Evolutionary conservation across 495 filamentous ascomycete species (phyloP), one percentile per base, ranked within the genome.

Genomic region (Annulohypoxylon nitens): DNA sequence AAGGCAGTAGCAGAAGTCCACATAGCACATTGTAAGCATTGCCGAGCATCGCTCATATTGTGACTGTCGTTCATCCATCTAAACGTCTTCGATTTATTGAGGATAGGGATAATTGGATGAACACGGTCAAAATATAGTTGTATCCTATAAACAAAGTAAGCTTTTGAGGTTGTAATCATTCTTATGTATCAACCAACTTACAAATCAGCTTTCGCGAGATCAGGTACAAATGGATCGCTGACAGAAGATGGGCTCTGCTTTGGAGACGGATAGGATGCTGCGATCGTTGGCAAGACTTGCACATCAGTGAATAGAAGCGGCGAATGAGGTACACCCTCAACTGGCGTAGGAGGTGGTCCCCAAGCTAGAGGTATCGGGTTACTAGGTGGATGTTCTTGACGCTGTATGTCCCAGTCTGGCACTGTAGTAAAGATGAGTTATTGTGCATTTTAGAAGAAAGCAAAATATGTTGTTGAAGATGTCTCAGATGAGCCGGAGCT

Each of bases 81-180:
- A 75, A 55, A 80, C 74, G 48, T 61, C 54, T 23, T 55, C 1
- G 37, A n/a, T 61, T 86, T 81, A 65, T 88, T 84, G 6, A 90
- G 75, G 11, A 90, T 86, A 2, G 88, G 88, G 1, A 84, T 78
- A 25, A 84, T 83, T 10, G 85, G 81, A 41, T 90, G 87, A 3
- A 89, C 85, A 33, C 87, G 82, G 50, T 90, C 88, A 65, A 90
- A 89, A 60, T 89, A 90, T 20, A 89, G 74, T 73, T 88, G 85
- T 41, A 63, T 75, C 59, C 72, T 75, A 26, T 20, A 25, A 61
- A 11, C 18, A 61, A 47, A 61, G 72, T 75, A 64, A 71, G 72
- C 58, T 9, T 23, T 20, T 30, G 34, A 11, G 25, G 14, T 14
- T 2, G 11, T 18, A 20, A 18, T 18, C 10, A 37, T 87, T 83